These are phyloP conservation scores for Sergeia podlipaevii DNA, from an alignment of 208 protist species.

Conservation along the genomic window DNA sequence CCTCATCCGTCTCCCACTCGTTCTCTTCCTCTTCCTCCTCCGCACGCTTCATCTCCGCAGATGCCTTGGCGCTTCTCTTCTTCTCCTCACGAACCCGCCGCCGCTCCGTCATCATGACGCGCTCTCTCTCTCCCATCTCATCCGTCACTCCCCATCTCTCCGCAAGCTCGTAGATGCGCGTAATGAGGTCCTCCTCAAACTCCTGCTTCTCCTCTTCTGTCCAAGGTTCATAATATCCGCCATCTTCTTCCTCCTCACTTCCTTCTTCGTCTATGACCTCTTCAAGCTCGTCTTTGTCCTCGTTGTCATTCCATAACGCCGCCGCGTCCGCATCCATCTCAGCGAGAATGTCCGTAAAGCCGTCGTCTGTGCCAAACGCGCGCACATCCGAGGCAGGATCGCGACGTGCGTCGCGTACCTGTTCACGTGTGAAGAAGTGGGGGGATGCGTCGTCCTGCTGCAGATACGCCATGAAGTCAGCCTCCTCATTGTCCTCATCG, in stretches of 20 bases:
- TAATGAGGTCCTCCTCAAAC: constrained; percentile 43
- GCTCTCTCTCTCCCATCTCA: constrained; percentile 26
- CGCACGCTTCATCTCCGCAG: constrained; percentile 3
- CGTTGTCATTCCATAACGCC: neutral
- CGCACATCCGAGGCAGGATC: constrained; percentile 26
- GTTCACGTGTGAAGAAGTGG: constrained; percentile 42
- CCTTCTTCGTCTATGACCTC: constrained; percentile 14
- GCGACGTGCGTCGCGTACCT: constrained; percentile 35
- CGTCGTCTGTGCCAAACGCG: constrained; percentile 19
- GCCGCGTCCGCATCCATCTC: neutral
- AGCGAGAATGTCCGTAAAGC: too few species aligned
- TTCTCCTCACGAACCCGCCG: constrained; percentile 3
- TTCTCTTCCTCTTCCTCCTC: constrained; percentile 20
- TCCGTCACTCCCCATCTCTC: constrained; percentile 29
- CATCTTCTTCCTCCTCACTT: constrained; percentile 7
- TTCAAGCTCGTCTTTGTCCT: constrained; percentile 12
- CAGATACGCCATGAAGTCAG: constrained; percentile 77
- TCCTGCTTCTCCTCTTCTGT: constrained; percentile 29
- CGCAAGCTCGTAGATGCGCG: constrained; percentile 25
- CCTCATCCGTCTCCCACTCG: constrained; percentile 7
- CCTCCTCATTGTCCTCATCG: constrained; percentile 41
- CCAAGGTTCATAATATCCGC: constrained; percentile 16
- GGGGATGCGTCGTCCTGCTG: constrained; percentile 58
- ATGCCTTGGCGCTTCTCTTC: constrained; percentile 4
- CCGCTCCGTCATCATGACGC: constrained; percentile 2